Evolutionary conservation across 768 basidiomycete species (phyloP).

Genomic region (Lentinula detonsa): DNA sequence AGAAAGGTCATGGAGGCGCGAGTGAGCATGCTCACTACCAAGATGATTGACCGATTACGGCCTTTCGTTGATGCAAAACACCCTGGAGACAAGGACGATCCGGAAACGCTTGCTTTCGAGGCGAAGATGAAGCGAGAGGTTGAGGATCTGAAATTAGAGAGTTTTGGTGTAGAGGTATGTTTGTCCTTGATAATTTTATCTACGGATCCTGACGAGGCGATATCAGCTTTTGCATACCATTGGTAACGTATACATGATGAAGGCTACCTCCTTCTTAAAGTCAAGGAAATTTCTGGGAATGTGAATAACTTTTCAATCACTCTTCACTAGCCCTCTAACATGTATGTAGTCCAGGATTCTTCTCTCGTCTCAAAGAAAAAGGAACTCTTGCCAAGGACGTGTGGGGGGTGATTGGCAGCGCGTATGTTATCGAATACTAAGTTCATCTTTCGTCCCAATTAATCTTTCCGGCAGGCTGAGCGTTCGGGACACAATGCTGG

Average conservation of each 20-base stretch:
- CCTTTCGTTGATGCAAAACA: conserved; percentile 89
- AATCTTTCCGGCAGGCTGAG: conserved; percentile 38
- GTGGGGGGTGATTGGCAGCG: conserved; percentile 94
- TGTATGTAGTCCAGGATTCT: conserved; percentile 70
- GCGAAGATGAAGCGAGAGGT: conserved; percentile 75
- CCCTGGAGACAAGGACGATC: conserved; percentile 75
- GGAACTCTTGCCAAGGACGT: conserved; percentile 91
- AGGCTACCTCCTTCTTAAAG: conserved; percentile 88
- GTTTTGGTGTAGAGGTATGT: conserved; percentile 90
- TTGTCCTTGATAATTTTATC: conserved; percentile 5
- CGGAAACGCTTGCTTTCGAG: conserved; percentile 78
- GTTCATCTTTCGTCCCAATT: not conserved
- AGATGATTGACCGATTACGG: conserved; percentile 78
- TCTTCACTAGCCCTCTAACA: conserved; percentile 1
- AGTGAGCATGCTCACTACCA: conserved; percentile 64
- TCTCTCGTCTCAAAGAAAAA: conserved; percentile 92
- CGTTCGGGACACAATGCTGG: conserved; percentile 72
- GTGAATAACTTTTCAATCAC: conserved; percentile 34
- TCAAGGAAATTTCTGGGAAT: conserved; percentile 88
- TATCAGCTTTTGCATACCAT: conserved; percentile 81
- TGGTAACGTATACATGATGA: conserved; percentile 88
- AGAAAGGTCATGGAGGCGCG: conserved; percentile 76
- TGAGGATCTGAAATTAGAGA: conserved; percentile 94
- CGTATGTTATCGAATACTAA: conserved; percentile 46
- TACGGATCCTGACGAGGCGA: not conserved